phyloP scores from a whole-genome alignment of 768 basidiomycete species.

The Boletus vermiculosoides region DNA sequence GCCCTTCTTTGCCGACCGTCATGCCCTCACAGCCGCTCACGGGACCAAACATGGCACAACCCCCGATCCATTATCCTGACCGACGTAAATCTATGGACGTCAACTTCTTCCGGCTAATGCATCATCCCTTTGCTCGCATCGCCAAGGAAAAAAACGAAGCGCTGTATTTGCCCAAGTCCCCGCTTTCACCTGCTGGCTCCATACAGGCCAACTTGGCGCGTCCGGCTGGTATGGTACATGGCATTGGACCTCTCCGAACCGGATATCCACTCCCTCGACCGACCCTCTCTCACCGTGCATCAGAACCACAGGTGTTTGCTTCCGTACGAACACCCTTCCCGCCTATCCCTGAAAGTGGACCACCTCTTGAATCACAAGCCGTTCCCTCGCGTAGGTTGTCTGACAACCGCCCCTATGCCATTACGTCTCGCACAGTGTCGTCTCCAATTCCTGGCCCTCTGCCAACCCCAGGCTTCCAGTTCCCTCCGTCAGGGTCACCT shows the following conservation, averaged over 20 bases:
- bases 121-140: conserved; percentile 37
- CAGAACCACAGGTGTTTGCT: conserved; percentile 34
- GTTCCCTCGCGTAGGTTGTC: conserved; percentile 30
- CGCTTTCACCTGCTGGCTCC: conserved; percentile 31
- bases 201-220: conserved; percentile 37
- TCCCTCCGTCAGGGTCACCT: conserved; percentile 48
- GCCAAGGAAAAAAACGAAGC: conserved; percentile 37
- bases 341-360: conserved; percentile 25
- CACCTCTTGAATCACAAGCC: conserved; percentile 11
- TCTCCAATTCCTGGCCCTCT: conserved; percentile 54
- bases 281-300: conserved; percentile 29
- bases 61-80: conserved; percentile 35
- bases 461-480: conserved; percentile 61
- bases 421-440: conserved; percentile 47
- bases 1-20: conserved; percentile 54
- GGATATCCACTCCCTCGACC: conserved; percentile 42
- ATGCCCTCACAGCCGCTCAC: conserved; percentile 29
- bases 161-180: conserved; percentile 32
- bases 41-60: conserved; percentile 34
- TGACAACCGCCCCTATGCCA: conserved; percentile 49
- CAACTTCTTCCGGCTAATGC: conserved; percentile 52
- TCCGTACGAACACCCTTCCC: conserved; percentile 42
- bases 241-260: conserved; percentile 44
- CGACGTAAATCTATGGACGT: conserved; percentile 40
- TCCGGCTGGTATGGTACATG: conserved; percentile 27